A percentile compares a stretch with the other conserved stretches of the same genome.
Conservation (phyloP, 1,284 basidiomycete species). For the Boletus sp. region DNA sequence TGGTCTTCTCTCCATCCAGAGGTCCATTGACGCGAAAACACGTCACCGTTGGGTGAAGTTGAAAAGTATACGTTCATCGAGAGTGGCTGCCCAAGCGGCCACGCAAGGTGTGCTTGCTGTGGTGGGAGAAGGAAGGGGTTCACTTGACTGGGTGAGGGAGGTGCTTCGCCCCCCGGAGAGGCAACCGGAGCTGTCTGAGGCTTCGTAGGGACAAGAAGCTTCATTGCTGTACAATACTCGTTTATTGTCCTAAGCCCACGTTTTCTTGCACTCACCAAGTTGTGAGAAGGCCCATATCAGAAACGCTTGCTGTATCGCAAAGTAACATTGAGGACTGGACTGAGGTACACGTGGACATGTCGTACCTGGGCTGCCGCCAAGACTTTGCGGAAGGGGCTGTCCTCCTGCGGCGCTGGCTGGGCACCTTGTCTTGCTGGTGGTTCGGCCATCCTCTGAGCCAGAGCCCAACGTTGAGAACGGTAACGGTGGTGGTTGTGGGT, state of each 20-base stretch:
- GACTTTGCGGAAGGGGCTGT: constrained; percentile 25
- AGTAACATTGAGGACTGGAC: background rate
- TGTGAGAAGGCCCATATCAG: constrained; percentile 60
- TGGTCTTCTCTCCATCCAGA: constrained; percentile 44
- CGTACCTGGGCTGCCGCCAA: constrained; percentile 25
- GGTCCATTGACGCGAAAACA: constrained; percentile 53
- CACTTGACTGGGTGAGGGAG: constrained; percentile 24
- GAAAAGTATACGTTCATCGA: constrained; percentile 77
- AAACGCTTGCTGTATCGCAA: constrained; percentile 54
- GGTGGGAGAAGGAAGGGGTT: constrained; percentile 51
- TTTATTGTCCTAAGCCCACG: background rate
- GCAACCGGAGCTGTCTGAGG: constrained; percentile 25
- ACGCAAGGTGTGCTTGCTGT: constrained; percentile 48
- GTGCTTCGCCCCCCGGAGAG: constrained; percentile 23
- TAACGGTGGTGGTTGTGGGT: constrained; percentile 2
- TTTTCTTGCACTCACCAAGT: constrained; percentile 44
- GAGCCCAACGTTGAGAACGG: constrained; percentile 1
- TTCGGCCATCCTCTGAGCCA: constrained; percentile 24
- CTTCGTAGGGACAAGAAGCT: constrained; percentile 38
- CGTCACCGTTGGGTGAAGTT: constrained; percentile 55
- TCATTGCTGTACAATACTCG: constrained; percentile 37
- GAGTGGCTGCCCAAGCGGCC: constrained; percentile 55
- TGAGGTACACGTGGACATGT: constrained; percentile 1
- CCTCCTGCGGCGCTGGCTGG: constrained; percentile 14
- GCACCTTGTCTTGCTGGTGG: constrained; percentile 19